These are phyloP conservation scores for Penicillium pancosmium DNA, from an alignment of 495 filamentous ascomycete genomes.

Conservation along the genomic window DNA sequence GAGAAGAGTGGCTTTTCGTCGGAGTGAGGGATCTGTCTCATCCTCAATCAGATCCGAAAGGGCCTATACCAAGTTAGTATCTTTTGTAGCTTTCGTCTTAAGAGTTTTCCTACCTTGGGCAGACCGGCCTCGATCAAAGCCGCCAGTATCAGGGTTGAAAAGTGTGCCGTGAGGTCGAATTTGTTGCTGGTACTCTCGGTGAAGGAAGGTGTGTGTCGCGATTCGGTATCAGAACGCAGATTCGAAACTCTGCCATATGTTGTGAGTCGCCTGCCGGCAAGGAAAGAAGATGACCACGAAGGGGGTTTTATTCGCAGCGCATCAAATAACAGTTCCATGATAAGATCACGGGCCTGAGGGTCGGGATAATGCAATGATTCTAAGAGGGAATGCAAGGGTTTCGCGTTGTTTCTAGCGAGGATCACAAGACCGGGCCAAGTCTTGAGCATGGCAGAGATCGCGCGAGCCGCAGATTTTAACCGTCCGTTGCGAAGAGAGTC, in stretches of 20 bases:
- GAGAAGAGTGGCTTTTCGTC: conserved; percentile 86
- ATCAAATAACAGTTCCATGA: conserved; percentile 88
- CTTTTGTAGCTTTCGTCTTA: not conserved
- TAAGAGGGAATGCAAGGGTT: conserved; percentile 79
- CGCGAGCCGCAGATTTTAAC: conserved; percentile 81
- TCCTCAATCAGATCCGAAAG: conserved; percentile 69
- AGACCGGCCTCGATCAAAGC: conserved; percentile 83
- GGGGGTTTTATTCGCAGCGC: conserved; percentile 92
- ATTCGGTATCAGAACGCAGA: conserved; percentile 66
- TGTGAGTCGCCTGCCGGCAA: conserved; percentile 88
- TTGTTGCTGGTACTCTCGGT: conserved; percentile 67
- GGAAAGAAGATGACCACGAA: conserved; percentile 93
- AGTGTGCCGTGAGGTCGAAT: conserved; percentile 89
- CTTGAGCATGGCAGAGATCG: conserved; percentile 83
- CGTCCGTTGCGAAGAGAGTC: conserved; percentile 69
- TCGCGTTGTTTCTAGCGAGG: conserved; percentile 80
- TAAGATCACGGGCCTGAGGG: conserved; percentile 62
- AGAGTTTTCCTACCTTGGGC: conserved; percentile 56
- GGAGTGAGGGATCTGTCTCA: conserved; percentile 70
- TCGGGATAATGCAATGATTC: conserved; percentile 75
- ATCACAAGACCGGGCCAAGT: conserved; percentile 90
- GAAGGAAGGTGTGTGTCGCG: conserved; percentile 39
- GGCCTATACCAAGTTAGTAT: conserved; percentile 43
- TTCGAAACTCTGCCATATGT: conserved; percentile 93
- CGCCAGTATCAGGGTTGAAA: conserved; percentile 85